These are phyloP conservation scores for Orychophragmus violaceus DNA, from an alignment of 345 rosid species.

Conservation along the genomic window DNA sequence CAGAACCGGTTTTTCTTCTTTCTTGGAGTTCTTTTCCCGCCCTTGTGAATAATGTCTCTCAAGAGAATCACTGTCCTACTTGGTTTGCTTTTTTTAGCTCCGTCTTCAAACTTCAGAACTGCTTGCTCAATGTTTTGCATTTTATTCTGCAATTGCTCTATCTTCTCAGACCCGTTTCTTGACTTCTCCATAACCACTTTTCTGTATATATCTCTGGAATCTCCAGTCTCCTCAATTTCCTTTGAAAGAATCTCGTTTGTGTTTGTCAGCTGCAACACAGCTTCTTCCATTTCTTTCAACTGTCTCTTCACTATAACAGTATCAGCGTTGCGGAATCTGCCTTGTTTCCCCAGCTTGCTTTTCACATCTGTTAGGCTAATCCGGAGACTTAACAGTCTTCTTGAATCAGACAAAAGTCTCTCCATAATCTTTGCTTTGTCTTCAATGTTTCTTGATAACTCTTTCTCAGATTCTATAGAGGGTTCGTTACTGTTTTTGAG, in stretches of 20 bases:
- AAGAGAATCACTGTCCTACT: slow-evolving; percentile 48
- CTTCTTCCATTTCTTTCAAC: slow-evolving; percentile 63
- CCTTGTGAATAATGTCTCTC: slow-evolving; percentile 58
- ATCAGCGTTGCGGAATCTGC: slow-evolving; percentile 41
- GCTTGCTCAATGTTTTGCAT: slow-evolving; percentile 62
- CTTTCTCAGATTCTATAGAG: slow-evolving; percentile 52
- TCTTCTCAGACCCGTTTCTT: slow-evolving; percentile 62
- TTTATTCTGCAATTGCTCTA: slow-evolving; percentile 58
- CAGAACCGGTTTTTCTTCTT: slow-evolving; percentile 61
- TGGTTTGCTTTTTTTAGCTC: slow-evolving; percentile 45
- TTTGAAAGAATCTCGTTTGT: slow-evolving; percentile 46
- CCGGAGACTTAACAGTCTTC: slow-evolving; percentile 53
- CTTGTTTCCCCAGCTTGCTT: slow-evolving; percentile 56
- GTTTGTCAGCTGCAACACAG: slow-evolving; percentile 47
- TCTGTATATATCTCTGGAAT: slow-evolving; percentile 29
- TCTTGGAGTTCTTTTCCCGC: slow-evolving; percentile 40
- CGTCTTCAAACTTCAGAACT: slow-evolving; percentile 62
- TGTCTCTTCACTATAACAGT: slow-evolving; percentile 48
- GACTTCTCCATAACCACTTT: slow-evolving; percentile 53
- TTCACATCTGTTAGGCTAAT: slow-evolving; percentile 55
- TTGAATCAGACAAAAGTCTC: slow-evolving; percentile 66
- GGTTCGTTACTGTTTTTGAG: slow-evolving; percentile 14
- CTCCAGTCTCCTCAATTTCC: slow-evolving; percentile 42
- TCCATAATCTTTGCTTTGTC: slow-evolving; percentile 55
- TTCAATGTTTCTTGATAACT: slow-evolving; percentile 41